Evolutionary conservation across 2,329 filamentous ascomycete species (phyloP).

Genomic region (Pyrenophora graminea): DNA sequence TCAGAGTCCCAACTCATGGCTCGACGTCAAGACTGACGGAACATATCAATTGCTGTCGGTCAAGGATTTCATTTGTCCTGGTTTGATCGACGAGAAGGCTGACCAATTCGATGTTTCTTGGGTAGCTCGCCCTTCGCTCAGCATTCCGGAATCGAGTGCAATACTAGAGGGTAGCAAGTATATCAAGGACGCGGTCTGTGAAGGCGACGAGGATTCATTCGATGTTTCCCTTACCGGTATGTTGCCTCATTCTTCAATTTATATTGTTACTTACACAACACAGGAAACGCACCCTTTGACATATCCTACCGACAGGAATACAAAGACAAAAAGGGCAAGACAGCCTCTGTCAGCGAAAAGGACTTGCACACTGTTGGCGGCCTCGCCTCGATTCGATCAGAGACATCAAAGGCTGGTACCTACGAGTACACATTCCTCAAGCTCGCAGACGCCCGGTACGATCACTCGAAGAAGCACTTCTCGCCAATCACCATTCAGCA

Average conservation of each 20-base stretch:
- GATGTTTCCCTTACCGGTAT: constrained; percentile 78
- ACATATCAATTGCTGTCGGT: constrained; percentile 81
- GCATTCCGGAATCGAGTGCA: constrained; percentile 67
- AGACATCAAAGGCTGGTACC: constrained; percentile 78
- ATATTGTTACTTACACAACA: constrained; percentile 25
- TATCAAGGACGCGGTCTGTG: constrained; percentile 82
- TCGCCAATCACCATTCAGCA: constrained; percentile 74
- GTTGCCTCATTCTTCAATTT: constrained; percentile 24
- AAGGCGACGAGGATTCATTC: constrained; percentile 89
- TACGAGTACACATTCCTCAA: constrained; percentile 87
- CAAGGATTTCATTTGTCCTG: constrained; percentile 78
- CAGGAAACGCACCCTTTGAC: constrained; percentile 78
- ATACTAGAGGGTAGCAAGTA: constrained; percentile 59
- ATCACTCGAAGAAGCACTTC: constrained; percentile 69
- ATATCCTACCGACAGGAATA: constrained; percentile 80
- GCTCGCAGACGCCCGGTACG: constrained; percentile 84
- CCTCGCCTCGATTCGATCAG: constrained; percentile 79
- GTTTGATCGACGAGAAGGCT: constrained; percentile 73
- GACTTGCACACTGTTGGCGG: constrained; percentile 77
- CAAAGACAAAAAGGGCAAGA: constrained; percentile 66
- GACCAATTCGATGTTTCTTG: constrained; percentile 80
- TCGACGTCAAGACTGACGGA: constrained; percentile 70
- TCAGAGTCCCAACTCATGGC: constrained; percentile 66
- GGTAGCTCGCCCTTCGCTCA: constrained; percentile 78
- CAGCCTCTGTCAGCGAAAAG: constrained; percentile 63